Conservation (phyloP, 345 rosid genomes). For the Limnanthes douglasii region DNA sequence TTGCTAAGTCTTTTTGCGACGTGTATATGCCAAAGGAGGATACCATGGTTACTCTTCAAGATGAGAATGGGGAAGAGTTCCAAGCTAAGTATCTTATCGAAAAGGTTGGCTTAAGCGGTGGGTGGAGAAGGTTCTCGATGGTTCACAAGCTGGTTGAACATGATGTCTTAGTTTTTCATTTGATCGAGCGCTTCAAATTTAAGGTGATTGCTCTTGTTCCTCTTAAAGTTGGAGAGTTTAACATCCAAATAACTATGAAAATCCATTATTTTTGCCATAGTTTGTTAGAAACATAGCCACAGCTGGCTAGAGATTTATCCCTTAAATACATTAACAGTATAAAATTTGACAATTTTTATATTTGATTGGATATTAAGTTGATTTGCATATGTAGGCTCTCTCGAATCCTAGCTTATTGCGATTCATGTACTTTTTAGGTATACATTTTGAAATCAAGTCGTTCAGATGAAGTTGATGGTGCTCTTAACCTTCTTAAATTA, state of each 20-base stretch:
- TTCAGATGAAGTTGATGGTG: constrained; percentile 22
- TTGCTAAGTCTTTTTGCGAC: constrained; percentile 5
- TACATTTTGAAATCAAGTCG: constrained; percentile 18
- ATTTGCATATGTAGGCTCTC: not conserved
- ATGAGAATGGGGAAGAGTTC: constrained; percentile 4
- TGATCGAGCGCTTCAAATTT: constrained; percentile 11
- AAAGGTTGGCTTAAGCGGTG: constrained; percentile 9
- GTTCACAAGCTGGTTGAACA: constrained; percentile 8
- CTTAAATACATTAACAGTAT: no score
- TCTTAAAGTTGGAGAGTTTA: no score
- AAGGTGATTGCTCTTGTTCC: constrained; percentile 7
- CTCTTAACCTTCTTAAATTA: constrained; percentile 20
- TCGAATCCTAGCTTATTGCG: not conserved
- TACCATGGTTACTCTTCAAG: constrained; percentile 9
- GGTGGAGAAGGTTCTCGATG: constrained; percentile 14
- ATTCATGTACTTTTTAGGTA: constrained; percentile 12
- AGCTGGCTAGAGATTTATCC: not conserved
- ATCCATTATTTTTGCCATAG: no score
- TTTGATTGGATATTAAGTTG: not conserved
- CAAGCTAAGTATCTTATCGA: constrained; percentile 7
- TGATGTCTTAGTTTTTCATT: constrained; percentile 14
- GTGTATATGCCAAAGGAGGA: constrained; percentile 14
- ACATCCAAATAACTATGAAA: not conserved
- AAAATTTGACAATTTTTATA: not conserved
- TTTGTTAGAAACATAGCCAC: not conserved